These are phyloP conservation scores for Groenewaldozyma auringiensis DNA, from an alignment of 1,139 yeast species.

Conservation along the genomic window DNA sequence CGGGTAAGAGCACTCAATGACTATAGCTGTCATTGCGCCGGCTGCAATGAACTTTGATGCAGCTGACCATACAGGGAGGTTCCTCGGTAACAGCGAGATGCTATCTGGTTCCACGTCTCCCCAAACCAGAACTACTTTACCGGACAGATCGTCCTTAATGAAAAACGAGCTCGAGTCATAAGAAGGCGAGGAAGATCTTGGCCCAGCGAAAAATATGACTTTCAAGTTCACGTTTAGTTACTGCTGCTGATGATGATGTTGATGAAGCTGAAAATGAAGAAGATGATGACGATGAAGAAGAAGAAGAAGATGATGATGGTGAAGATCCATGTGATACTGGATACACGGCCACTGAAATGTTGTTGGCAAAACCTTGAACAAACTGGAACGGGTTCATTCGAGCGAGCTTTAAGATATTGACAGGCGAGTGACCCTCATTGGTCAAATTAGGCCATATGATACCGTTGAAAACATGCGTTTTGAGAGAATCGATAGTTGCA, in stretches of 20 bases:
- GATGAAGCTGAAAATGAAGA: no score
- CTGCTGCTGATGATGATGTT: no score
- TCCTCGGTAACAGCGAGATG: constrained; percentile 38
- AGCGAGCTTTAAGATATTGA: constrained; percentile 22
- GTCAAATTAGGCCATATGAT: constrained; percentile 72
- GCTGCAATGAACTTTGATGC: constrained; percentile 43
- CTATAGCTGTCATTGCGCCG: constrained; percentile 40
- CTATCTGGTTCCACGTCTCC: constrained; percentile 77
- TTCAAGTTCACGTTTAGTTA: not conserved
- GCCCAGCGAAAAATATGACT: constrained; percentile 5
- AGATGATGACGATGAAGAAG: no score
- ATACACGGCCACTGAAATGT: constrained; percentile 15
- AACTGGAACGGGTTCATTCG: constrained; percentile 15
- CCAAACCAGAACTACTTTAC: constrained; percentile 47
- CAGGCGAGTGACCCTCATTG: constrained; percentile 28
- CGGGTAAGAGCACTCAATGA: constrained; percentile 71
- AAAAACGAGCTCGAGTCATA: constrained; percentile 47
- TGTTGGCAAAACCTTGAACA: constrained; percentile 11
- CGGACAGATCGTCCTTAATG: constrained; percentile 33
- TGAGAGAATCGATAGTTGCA: constrained; percentile 47
- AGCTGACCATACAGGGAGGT: constrained; percentile 48
- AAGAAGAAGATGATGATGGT: no score
- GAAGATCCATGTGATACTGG: constrained; percentile 23
- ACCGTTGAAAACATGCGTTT: constrained; percentile 60
- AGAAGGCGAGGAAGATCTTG: constrained; percentile 16